These are phyloP conservation scores for Lipomyces starkeyi DNA, from an alignment of 805 yeast genomes.

Conservation along the genomic window DNA sequence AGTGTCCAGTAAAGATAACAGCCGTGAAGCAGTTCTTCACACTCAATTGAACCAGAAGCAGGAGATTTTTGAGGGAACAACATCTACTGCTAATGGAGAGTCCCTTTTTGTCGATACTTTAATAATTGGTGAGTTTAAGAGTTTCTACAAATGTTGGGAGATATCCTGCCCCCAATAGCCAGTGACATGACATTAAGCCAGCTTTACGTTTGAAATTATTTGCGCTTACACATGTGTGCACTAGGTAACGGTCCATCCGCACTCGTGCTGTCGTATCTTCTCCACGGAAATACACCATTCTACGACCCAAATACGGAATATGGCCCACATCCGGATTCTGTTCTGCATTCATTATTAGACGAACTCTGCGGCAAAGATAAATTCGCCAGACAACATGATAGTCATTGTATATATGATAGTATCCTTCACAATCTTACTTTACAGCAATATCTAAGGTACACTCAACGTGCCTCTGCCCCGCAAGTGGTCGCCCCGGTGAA, in stretches of 20 bases:
- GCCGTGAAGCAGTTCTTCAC: neutral
- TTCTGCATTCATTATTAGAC: constrained; percentile 39
- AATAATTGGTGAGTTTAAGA: neutral
- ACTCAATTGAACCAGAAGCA: neutral
- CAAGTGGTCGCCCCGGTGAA: constrained; percentile 40
- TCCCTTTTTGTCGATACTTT: neutral
- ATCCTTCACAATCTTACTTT: constrained; percentile 34
- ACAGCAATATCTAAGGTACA: constrained; percentile 35
- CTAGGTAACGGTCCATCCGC: constrained; percentile 47
- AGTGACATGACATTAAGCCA: neutral
- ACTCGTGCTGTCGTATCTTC: constrained; percentile 43
- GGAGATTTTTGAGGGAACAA: neutral
- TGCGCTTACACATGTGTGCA: neutral
- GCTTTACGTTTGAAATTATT: neutral
- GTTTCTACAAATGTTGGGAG: neutral
- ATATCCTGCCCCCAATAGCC: neutral
- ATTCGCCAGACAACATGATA: neutral
- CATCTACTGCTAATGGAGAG: neutral
- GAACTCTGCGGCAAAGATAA: neutral
- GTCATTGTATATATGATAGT: constrained; percentile 20
- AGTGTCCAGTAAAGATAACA: neutral
- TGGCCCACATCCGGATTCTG: constrained; percentile 45
- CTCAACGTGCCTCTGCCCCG: constrained; percentile 33
- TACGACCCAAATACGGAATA: constrained; percentile 38
- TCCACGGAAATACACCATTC: constrained; percentile 44